Evolutionary conservation across 1,284 basidiomycete species (phyloP), one percentile per base, ranked within the genome.

Genomic region (Marasmius sp.): DNA sequence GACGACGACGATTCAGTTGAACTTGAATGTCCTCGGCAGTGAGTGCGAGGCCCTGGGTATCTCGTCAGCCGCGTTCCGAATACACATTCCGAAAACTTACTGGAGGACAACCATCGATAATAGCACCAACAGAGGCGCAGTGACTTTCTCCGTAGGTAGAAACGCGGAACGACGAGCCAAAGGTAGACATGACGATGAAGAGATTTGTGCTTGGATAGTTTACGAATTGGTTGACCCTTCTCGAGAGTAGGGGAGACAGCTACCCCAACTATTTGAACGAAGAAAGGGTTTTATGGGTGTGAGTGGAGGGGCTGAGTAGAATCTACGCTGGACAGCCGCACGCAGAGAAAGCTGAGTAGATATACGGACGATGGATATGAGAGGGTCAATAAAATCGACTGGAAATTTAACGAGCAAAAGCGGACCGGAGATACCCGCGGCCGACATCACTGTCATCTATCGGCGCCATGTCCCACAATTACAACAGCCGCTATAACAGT

Each of bases 91-190:
- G 37, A 36, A 33, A 43, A 77, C 87, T 63, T 74, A 95, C 94
- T 43, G 97, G 96, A 59, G 97, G 97, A 68, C 94, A 93, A 52
- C 97, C 97, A 74, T 98, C 97, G 71, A 99, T 90, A 78, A 99
- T 98, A 63, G 94, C 95, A 39, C 97, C 97, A 41, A 99, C 97
- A 3, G 94, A 97, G 62, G 93, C 88, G 76, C 97, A 98, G 74
- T 99, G 97, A 64, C 92, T 95, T 81, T 99, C 97, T 67, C 97
- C 97, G 74, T 93, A 99, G 65, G 97, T 99, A 63, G 96, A 96
- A 47, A 99, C 97, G 58, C 95, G 87, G 82, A 94, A 99, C 55
- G 92, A 78, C 20, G 82, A 85, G 50, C 97, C 97, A 75, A 94
- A 98, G 51, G 95, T 93, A 41, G 95, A 97, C 97, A 98, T 98